These are phyloP conservation scores for Entomortierella beljakovae DNA, from an alignment of 192 early-diverging fungal genomes.

Conservation along the genomic window DNA sequence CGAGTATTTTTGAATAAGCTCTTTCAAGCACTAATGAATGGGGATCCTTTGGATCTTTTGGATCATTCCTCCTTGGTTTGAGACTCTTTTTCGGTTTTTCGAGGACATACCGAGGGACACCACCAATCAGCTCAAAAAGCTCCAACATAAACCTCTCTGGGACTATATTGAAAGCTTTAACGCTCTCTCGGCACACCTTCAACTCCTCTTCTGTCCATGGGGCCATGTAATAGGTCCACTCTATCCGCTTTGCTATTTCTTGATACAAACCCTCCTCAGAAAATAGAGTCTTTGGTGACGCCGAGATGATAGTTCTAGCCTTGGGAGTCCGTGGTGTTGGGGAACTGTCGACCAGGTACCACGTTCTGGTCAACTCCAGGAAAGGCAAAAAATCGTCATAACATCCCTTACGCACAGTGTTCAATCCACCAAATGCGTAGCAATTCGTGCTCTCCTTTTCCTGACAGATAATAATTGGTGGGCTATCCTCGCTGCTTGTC, in stretches of 20 bases:
- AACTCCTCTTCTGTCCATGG: constrained; percentile 24
- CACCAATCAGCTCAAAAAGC: constrained; percentile 20
- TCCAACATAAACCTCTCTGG: constrained; percentile 4
- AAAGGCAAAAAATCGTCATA: constrained; percentile 19
- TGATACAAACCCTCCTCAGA: neutral
- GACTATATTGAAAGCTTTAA: constrained; percentile 11
- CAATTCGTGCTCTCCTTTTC: constrained; percentile 4
- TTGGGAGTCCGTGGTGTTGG: neutral
- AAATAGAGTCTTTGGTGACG: constrained; percentile 23
- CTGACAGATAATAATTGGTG: constrained; percentile 36
- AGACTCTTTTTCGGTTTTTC: neutral
- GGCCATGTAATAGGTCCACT: constrained; percentile 31
- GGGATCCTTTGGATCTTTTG: no score
- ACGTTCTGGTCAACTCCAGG: constrained; percentile 7
- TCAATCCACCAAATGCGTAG: constrained; percentile 34
- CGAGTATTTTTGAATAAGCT: no score
- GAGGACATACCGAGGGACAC: constrained; percentile 37
- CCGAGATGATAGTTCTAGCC: constrained; percentile 25
- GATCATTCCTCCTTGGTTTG: no score
- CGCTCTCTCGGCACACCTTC: neutral
- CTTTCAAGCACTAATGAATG: no score
- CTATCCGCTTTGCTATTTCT: constrained; percentile 12
- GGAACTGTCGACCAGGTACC: constrained; percentile 32
- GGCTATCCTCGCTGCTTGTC: constrained; percentile 22
- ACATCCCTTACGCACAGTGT: constrained; percentile 10